Base-by-base conservation (phyloP, 129 eudicot species). In the Heracleum sosnowskyi region DNA sequence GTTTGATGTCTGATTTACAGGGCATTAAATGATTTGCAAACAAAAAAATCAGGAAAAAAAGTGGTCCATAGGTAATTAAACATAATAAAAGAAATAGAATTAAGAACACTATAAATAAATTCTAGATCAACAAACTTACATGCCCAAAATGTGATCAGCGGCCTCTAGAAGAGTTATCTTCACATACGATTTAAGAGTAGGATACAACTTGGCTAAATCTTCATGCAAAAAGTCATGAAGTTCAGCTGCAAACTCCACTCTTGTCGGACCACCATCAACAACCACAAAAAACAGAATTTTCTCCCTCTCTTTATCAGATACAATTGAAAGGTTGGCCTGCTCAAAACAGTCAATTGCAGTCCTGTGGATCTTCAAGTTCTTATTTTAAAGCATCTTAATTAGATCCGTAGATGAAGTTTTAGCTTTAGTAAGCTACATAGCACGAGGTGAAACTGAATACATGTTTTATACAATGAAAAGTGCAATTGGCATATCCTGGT, bases 191-290 rank as follows among this genome's bases (percentile, higher is more conserved):
- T 88, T 63, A 1, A 89, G 85, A 33, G 83, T 33, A 26, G 97
- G 97, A 74, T 92, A 92, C 36, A 92, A 69, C 57, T 85, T 82
- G 33, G 42, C 77, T 17, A 92, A 68, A 71, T 92, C 97, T 77
- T 90, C 89, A 33, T 51, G 84, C 75, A 92, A 90, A 83, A 85
- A 88, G 66, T 92, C 97, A 79, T 92, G 96, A 80, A 92, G 97
- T 79, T 89, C 96, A 4, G 96, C 97, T 66, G 97, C 91, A 77
- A 90, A 92, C 82, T 92, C 97, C 72, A 92, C 97, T 39, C 97
- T 96, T 0, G 96, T 81, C 5, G 97, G 97, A 33, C 97, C 97
- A 35, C 97, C 97, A 76, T 96, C 97, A 35, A 92, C 96, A 77
- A 92, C 86, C 60, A 92, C 97, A 78, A 92, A 92, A 82, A 89